These are phyloP conservation scores for Phialemoniopsis sp. DNA, from an alignment of 2,329 filamentous ascomycete species.

Conservation along the genomic window DNA sequence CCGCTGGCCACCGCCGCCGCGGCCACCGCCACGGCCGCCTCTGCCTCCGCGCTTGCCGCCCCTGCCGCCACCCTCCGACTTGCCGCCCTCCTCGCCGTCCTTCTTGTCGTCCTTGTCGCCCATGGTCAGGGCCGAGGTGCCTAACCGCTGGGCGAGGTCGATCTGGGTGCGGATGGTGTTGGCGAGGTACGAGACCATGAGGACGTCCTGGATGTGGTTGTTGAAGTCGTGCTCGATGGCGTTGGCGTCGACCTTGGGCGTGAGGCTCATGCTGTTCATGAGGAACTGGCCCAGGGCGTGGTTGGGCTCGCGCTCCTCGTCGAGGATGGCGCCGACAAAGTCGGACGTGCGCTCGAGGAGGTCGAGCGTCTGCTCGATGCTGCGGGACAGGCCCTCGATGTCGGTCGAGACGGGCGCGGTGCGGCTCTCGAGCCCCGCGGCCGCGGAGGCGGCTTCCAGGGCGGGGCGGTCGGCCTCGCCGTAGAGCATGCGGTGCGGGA, in stretches of 20 bases:
- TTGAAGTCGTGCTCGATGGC: slow-evolving; percentile 98
- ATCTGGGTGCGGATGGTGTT: slow-evolving; percentile 99
- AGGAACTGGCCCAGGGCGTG: slow-evolving; percentile 92
- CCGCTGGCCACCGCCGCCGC: slow-evolving; percentile 45
- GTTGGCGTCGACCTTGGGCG: slow-evolving; percentile 86
- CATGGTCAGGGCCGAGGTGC: slow-evolving; percentile 62
- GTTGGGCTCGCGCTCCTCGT: slow-evolving; percentile 86
- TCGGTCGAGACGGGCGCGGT: slow-evolving; percentile 74
- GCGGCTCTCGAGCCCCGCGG: slow-evolving; percentile 74
- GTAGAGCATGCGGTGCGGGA: slow-evolving; percentile 91
- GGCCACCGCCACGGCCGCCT: slow-evolving; percentile 28
- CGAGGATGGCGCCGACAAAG: slow-evolving; percentile 90
- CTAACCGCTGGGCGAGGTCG: slow-evolving; percentile 91
- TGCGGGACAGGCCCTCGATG: slow-evolving; percentile 82
- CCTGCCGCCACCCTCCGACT: slow-evolving; percentile 37
- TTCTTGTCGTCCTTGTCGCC: slow-evolving; percentile 37
- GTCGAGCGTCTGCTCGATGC: slow-evolving; percentile 80
- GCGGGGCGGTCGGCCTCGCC: slow-evolving; percentile 57
- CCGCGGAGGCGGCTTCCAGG: slow-evolving; percentile 73
- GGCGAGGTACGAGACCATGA: slow-evolving; percentile 96
- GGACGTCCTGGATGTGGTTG: slow-evolving; percentile 98
- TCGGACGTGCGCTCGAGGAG: slow-evolving; percentile 88
- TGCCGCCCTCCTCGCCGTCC: slow-evolving; percentile 32
- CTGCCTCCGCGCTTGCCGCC: slow-evolving; percentile 38
- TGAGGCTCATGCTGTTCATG: slow-evolving; percentile 87